A percentile compares a stretch with the other conserved stretches of the same genome.
Evolutionary conservation across 2,329 filamentous ascomycete species (phyloP).

Genomic region (Cladophialophora chaetospira): DNA sequence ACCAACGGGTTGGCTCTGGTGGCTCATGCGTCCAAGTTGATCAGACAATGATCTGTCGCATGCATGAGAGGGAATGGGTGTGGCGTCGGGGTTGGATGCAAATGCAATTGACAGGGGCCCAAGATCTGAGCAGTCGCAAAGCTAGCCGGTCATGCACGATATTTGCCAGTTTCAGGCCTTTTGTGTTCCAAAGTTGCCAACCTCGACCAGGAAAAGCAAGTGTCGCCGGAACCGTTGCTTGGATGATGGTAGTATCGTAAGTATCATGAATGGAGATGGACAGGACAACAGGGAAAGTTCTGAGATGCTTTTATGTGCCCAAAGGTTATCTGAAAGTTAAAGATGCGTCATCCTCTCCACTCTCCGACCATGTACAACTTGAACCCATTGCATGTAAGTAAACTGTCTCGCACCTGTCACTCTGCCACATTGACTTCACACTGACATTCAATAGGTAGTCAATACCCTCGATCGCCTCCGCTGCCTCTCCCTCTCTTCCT

Average conservation of each 20-base stretch:
- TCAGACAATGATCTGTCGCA: constrained; percentile 9
- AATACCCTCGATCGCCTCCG: not conserved
- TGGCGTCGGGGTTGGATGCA: constrained; percentile 2
- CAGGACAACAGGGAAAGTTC: not conserved
- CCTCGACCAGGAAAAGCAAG: constrained; percentile 18
- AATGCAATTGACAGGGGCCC: not conserved
- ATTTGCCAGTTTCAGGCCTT: constrained; percentile 5
- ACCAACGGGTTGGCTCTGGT: not conserved
- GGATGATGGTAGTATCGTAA: not conserved
- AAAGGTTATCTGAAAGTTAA: not conserved
- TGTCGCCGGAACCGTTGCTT: constrained; percentile 11
- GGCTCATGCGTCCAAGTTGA: not conserved
- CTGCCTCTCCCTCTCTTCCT: not conserved
- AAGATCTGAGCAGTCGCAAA: constrained; percentile 7
- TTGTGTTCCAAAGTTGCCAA: constrained; percentile 21
- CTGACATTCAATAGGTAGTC: not conserved
- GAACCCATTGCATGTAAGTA: too few species aligned
- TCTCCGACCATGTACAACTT: not conserved
- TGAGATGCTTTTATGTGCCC: not conserved
- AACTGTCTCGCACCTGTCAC: not conserved
- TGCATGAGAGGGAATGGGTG: constrained; percentile 1
- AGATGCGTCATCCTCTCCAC: not conserved
- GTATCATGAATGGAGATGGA: not conserved
- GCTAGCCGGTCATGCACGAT: constrained; percentile 5
- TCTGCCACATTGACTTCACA: not conserved